phyloP scores from a whole-genome alignment of 2,329 filamentous ascomycete species.

The Didymella sp. region DNA sequence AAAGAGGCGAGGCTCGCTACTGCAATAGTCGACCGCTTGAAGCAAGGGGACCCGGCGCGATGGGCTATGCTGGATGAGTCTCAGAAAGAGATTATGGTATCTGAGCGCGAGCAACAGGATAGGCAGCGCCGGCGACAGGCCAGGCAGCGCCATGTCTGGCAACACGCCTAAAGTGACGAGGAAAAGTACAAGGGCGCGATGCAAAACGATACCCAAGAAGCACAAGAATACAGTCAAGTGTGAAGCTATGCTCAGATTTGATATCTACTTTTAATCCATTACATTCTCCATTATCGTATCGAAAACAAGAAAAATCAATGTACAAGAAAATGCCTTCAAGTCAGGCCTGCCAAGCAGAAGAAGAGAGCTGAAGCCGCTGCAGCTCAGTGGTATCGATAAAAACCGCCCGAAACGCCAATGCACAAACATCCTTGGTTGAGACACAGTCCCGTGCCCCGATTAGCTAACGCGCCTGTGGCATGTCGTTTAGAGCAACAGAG shows the following conservation, averaged over 20 bases:
- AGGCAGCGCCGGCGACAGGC: background rate
- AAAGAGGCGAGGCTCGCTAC: background rate
- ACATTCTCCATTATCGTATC: slow-evolving; percentile 3
- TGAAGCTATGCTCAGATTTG: background rate
- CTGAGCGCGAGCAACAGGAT: background rate
- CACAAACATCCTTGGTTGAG: slow-evolving; percentile 8
- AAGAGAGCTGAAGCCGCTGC: slow-evolving; percentile 1
- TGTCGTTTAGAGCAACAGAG: slow-evolving; percentile 34
- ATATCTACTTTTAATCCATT: slow-evolving; percentile 11
- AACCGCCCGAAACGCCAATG: slow-evolving; percentile 24
- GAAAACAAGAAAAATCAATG: slow-evolving; percentile 13
- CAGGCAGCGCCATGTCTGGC: background rate
- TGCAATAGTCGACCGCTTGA: background rate
- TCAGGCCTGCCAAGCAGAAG: slow-evolving; percentile 8
- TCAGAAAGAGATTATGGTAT: background rate
- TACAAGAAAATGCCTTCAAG: slow-evolving; percentile 24
- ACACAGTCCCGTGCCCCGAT: slow-evolving; percentile 1
- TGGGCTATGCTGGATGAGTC: background rate
- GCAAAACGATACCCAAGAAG: background rate
- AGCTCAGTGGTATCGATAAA: slow-evolving; percentile 30
- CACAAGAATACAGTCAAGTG: background rate
- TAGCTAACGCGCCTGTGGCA: slow-evolving; percentile 1
- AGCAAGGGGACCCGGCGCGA: background rate
- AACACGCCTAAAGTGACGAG: slow-evolving; percentile 29
- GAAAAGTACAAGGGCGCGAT: slow-evolving; percentile 14